Conservation (phyloP, 441 rosid genomes). For the Populus hybrid region DNA sequence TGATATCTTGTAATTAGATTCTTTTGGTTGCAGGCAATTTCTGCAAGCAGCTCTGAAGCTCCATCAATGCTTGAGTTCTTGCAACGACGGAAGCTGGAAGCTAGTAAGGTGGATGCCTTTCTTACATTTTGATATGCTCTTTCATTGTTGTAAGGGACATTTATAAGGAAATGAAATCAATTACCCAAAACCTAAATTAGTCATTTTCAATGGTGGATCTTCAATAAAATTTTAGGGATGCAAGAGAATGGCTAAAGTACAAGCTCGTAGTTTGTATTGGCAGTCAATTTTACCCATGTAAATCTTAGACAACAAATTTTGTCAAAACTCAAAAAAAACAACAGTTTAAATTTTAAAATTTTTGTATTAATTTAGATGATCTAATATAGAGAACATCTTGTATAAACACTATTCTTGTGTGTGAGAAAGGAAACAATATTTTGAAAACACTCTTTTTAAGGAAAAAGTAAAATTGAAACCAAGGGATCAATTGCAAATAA, state of each 20-base stretch:
- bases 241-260: too few species aligned
- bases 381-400: too few species aligned
- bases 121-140: slow-evolving; percentile 10
- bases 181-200: background rate
- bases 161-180: background rate
- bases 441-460: too few species aligned
- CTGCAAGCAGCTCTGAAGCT: slow-evolving; percentile 93
- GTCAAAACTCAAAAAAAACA: too few species aligned
- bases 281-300: too few species aligned
- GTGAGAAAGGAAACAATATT: too few species aligned
- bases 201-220: background rate
- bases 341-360: too few species aligned
- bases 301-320: too few species aligned
- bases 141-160: background rate
- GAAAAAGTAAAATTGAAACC: background rate
- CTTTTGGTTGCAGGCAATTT: slow-evolving; percentile 64
- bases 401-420: too few species aligned
- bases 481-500: background rate
- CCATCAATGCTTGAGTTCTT: slow-evolving; percentile 81
- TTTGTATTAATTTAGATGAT: too few species aligned
- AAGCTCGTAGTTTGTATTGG: too few species aligned
- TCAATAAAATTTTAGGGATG: too few species aligned
- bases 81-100: slow-evolving; percentile 91
- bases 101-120: slow-evolving; percentile 59
- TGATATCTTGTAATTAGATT: slow-evolving; percentile 7